Evolutionary conservation across 78 protist species (phyloP).

Genomic region (Tieghemostelium lacteum): DNA sequence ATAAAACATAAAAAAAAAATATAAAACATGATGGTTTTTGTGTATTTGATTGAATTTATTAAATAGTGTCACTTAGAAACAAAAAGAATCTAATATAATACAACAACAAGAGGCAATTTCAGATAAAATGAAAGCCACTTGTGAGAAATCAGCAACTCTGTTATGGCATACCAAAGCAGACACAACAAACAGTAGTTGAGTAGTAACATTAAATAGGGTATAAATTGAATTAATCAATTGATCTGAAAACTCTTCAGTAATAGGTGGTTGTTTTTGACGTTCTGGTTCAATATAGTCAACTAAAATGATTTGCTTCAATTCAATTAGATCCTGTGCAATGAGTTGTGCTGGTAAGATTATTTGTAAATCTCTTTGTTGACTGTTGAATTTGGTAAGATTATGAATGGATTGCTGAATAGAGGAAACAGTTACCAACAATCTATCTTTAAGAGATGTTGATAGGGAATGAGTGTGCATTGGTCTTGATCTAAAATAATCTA

Average conservation of each 20-base stretch:
- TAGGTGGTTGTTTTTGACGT: neutral
- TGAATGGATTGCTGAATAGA: constrained; percentile 40
- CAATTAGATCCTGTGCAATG: constrained; percentile 43
- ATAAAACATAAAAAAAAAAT: neutral
- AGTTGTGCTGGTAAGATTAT: constrained; percentile 54
- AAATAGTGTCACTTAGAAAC: constrained; percentile 23
- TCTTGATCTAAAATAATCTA: constrained; percentile 24
- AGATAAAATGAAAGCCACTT: constrained; percentile 22
- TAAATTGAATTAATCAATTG: constrained; percentile 37
- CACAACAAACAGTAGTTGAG: constrained; percentile 39
- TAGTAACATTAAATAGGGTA: constrained; percentile 12
- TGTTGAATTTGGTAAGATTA: neutral
- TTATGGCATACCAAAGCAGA: constrained; percentile 54
- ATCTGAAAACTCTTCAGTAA: constrained; percentile 55
- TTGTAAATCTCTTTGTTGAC: constrained; percentile 21
- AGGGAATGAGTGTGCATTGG: neutral
- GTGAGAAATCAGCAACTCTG: constrained; percentile 48
- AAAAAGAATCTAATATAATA: constrained; percentile 61
- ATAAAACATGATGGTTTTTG: constrained; percentile 2
- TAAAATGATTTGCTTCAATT: neutral
- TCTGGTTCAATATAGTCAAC: neutral
- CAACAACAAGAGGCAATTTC: constrained; percentile 51
- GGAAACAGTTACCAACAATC: constrained; percentile 18
- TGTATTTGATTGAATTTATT: too few relatives aligned
- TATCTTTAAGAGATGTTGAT: constrained; percentile 36